Conservation (phyloP, 768 basidiomycete species). For the Coprinellus aureogranulatus region DNA sequence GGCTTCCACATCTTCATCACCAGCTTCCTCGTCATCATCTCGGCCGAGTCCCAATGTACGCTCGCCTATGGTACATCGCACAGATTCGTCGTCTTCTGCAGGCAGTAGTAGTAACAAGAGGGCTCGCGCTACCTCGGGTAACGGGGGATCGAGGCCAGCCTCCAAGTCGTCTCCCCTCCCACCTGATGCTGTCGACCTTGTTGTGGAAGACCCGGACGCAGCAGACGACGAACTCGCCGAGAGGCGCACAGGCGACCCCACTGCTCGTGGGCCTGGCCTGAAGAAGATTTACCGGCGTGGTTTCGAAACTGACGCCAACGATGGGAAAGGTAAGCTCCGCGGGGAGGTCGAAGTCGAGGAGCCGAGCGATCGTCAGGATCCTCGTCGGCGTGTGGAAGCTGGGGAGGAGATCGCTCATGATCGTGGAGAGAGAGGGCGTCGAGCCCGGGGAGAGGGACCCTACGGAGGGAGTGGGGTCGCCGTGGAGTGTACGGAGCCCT, state of each 20-base stretch:
- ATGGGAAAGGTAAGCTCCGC: constrained; percentile 18
- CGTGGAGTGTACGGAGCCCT: neutral
- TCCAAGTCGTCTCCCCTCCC: constrained; percentile 35
- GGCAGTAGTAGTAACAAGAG: neutral
- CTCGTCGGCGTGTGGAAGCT: constrained; percentile 32
- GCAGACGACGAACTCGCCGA: constrained; percentile 55
- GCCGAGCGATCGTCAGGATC: constrained; percentile 12
- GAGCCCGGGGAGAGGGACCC: constrained; percentile 38
- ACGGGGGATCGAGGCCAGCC: neutral
- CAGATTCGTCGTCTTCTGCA: constrained; percentile 16
- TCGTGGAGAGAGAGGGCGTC: constrained; percentile 19
- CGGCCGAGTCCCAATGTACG: constrained; percentile 13
- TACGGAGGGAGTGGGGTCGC: neutral
- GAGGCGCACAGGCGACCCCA: constrained; percentile 63
- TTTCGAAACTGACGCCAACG: constrained; percentile 37
- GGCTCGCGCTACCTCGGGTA: neutral
- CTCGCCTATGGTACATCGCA: constrained; percentile 23
- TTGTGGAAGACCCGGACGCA: constrained; percentile 67
- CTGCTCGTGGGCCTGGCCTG: constrained; percentile 37
- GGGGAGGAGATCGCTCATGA: constrained; percentile 29
- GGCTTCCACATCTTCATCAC: neutral
- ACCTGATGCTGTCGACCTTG: constrained; percentile 84
- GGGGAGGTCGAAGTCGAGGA: constrained; percentile 44
- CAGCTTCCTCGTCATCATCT: neutral
- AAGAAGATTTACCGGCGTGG: constrained; percentile 54